A percentile compares a stretch with the other conserved stretches of the same genome.
Evolutionary conservation across 495 filamentous ascomycete genomes (phyloP).

Genomic region (Copromyces sp.): DNA sequence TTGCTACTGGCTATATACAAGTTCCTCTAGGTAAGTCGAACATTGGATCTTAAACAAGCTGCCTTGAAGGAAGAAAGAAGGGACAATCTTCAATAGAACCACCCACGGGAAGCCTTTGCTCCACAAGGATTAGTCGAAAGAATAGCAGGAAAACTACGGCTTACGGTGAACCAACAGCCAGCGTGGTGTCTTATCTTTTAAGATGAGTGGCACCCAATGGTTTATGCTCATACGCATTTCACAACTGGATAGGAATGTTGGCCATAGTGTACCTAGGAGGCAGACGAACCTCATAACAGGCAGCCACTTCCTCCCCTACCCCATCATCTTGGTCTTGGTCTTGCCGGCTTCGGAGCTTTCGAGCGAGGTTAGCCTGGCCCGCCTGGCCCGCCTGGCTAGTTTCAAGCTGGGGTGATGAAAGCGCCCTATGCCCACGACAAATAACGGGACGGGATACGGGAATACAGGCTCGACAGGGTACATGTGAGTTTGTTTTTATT

Average conservation of each 20-base stretch:
- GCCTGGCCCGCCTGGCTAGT: background rate
- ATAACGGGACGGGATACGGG: background rate
- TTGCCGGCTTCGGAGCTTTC: background rate
- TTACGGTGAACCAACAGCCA: background rate
- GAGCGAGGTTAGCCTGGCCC: background rate
- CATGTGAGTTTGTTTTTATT: background rate
- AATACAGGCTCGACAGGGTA: background rate
- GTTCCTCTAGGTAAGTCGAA: too few species aligned
- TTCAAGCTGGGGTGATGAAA: background rate
- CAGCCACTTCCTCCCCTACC: background rate
- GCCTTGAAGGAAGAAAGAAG: background rate
- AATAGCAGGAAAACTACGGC: background rate
- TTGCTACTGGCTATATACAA: background rate
- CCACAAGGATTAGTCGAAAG: too few species aligned
- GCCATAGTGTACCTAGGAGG: too few species aligned
- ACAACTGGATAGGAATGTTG: too few species aligned
- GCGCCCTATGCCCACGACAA: background rate
- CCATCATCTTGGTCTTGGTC: background rate
- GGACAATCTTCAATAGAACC: background rate
- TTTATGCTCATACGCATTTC: background rate
- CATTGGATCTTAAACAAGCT: background rate
- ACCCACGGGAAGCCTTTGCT: background rate
- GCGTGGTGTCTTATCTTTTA: background rate
- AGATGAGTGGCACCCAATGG: background rate
- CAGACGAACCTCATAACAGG: background rate